Base-by-base conservation (phyloP, 163 green algal species). In the Chlorella variabilis region DNA sequence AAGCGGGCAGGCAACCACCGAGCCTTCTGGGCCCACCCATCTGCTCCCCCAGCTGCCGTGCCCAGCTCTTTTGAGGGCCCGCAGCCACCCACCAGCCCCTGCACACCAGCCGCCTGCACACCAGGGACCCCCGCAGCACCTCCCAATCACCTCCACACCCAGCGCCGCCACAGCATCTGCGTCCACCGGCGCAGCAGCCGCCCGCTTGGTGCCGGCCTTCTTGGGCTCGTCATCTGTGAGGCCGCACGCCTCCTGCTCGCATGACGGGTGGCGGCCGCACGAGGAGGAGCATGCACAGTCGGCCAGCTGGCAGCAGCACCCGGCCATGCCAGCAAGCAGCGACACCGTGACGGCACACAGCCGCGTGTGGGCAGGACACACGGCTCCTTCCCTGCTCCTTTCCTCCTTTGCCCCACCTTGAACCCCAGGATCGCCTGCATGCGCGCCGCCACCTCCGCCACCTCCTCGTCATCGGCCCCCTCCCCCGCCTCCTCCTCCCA, bases 121-220 rank as follows among this genome's bases (percentile, higher is more conserved):
- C n/a, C n/a, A n/a, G n/a, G n/a, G n/a, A n/a, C n/a, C n/a, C n/a
- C n/a, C n/a, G n/a, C n/a, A n/a, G n/a, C n/a, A n/a, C n/a, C n/a
- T n/a, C n/a, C n/a, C 49, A 33, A 17, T 23, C 63, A 82, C 76
- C 76, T 82, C 61, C 25, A 82, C 48, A 27, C 48, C 61, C 42
- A 67, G 76, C 2, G 54, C 71, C 38, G 38, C 71, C 27, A 79
- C 25, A 54, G 34, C 54, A 2, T 51, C 71, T 29, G 25, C 54
- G 15, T 59, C 36, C 1, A 41, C 4, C 8, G 71, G 54, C 54
- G 5, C 71, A 3, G 36, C 71, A 1, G 71, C 36, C 54, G 48
- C 33, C 23, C 54, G 54, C 56, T 79, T 79, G 36, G 25, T 11
- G 4, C 25, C 69, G 27, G n/a, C 51, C 36, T 56, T 69, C 36